Conservation (phyloP, 2,329 filamentous ascomycete species). For the Ilyonectria robusta region DNA sequence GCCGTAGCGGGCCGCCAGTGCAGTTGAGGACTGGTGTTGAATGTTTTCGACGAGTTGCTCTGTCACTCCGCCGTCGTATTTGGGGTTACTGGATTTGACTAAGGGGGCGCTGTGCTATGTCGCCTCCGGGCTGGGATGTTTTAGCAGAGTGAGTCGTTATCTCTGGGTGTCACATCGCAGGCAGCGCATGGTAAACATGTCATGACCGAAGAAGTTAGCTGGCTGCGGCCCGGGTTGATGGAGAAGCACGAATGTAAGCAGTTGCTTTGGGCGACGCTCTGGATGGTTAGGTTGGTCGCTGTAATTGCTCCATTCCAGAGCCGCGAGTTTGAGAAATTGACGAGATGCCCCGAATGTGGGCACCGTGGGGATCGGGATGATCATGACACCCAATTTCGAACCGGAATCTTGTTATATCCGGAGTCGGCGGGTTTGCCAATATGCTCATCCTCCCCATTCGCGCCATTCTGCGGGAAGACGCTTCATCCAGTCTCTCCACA, state of each 20-base stretch:
- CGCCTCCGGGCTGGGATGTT: neutral
- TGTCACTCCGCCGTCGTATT: neutral
- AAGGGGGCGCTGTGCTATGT: neutral
- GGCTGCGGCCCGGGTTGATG: neutral
- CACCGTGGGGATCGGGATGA: neutral
- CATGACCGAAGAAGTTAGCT: neutral
- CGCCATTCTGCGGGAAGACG: constrained; percentile 11
- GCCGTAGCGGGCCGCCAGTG: constrained; percentile 3
- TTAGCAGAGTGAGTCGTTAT: neutral
- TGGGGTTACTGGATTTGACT: neutral
- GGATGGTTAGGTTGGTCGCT: neutral
- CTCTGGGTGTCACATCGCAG: neutral
- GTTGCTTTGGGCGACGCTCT: neutral
- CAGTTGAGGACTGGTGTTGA: neutral
- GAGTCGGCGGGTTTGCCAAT: neutral
- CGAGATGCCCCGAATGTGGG: neutral
- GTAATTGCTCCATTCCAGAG: constrained; percentile 27
- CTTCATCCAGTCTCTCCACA: constrained; percentile 19
- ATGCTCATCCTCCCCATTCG: neutral
- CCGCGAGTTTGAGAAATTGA: neutral
- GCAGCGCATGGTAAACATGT: constrained; percentile 2
- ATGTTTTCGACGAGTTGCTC: constrained; percentile 2
- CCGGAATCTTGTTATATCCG: constrained; percentile 18
- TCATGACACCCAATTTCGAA: constrained; percentile 10
- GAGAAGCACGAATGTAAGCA: neutral